These are phyloP conservation scores for Friedmanniomyces endolithicus DNA, from an alignment of 495 filamentous ascomycete species.

Conservation along the genomic window DNA sequence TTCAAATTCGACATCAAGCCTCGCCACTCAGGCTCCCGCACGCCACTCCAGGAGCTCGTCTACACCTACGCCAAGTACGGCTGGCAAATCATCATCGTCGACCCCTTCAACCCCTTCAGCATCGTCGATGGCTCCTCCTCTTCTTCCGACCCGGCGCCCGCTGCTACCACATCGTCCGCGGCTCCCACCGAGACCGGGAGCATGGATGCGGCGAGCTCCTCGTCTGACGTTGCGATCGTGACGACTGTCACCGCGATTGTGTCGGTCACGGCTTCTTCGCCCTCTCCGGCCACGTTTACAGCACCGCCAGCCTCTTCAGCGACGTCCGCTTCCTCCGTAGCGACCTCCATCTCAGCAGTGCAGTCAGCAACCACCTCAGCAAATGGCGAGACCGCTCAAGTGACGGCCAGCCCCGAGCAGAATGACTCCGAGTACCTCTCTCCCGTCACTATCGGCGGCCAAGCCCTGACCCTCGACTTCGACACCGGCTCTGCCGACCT, in stretches of 20 bases:
- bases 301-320: no score
- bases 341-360: not conserved
- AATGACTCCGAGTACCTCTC: slow-evolving; percentile 59
- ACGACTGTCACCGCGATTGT: not conserved
- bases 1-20: slow-evolving; percentile 7
- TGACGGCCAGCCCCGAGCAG: slow-evolving; percentile 47
- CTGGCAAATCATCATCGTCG: slow-evolving; percentile 15
- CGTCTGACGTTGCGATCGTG: no score
- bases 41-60: slow-evolving; percentile 2
- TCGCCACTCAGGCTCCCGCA: not conserved
- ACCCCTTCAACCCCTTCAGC: not conserved
- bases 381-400: slow-evolving; percentile 34
- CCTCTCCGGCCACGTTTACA: not conserved
- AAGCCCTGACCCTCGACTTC: slow-evolving; percentile 63
- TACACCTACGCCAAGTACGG: slow-evolving; percentile 15
- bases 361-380: not conserved
- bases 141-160: not conserved
- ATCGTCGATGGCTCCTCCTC: not conserved
- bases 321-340: not conserved
- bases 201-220: not conserved
- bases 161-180: not conserved
- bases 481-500: slow-evolving; percentile 77
- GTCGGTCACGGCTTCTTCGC: not conserved
- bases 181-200: not conserved
- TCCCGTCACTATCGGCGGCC: slow-evolving; percentile 59